Base-by-base conservation (phyloP, 805 yeast genomes). In the Ogataea minuta region DNA sequence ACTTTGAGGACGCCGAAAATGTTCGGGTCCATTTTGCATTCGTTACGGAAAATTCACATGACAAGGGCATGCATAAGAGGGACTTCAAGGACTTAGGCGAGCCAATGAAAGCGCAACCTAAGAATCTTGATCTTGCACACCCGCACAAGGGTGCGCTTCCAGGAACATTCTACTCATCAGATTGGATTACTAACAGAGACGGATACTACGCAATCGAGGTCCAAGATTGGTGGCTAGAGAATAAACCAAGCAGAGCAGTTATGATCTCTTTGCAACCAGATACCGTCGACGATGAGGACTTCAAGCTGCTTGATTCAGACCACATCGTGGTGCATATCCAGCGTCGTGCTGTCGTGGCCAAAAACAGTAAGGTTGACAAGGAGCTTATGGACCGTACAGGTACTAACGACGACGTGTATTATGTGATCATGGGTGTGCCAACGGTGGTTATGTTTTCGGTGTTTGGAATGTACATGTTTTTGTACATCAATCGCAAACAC, bases 221-320 rank as follows among this genome's bases (percentile, higher is more conserved):
- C 28, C 59, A 72, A 25, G 77, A 74, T 40, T 77, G 71, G 9
- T 87, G 95, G 90, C 64, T 87, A 23, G 68, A 67, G 26, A 81
- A 73, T 4, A 60, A 65, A 48, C 74, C 69, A 49, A 65, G 67
- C 43, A 76, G 74, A 52, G 72, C 73, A 45, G 79, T 84, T 9
- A 67, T 81, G 34, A 63, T 88, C 28, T 70, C 90, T 3, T 71
- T 88, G 33, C 96, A 89, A 61, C 91, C 95, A 1, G 82, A 78
- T 39, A 67, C 67, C 31, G 68, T 81, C 13, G 53, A 68, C 3
- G 88, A 81, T 57, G 86, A 80, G 3, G 90, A 81, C 2, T 83
- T 83, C 54, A 70, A 77, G 45, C 65, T 76, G 10, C 46, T 76
- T 46, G 57, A 60, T 9, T 67, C 60, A 46, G 64, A 46, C 39